phyloP scores from a whole-genome alignment of 2,329 filamentous ascomycete genomes.

The Coccinonectria pachysandricola region DNA sequence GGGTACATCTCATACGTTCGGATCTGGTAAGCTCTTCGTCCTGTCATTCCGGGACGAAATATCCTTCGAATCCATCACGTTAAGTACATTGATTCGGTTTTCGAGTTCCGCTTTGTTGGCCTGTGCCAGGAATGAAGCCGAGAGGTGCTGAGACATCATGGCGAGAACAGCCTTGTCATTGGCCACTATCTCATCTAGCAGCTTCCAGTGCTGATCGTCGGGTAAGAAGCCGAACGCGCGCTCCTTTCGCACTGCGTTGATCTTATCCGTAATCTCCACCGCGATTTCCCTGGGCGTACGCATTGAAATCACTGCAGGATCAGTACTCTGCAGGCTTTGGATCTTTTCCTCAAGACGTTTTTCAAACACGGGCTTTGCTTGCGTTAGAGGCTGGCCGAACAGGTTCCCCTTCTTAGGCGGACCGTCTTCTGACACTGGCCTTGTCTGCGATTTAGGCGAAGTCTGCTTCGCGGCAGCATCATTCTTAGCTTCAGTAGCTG shows the following conservation, averaged over 20 bases:
- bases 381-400: constrained; percentile 15
- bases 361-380: constrained; percentile 18
- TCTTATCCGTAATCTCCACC: constrained; percentile 12
- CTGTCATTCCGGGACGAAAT: constrained; percentile 16
- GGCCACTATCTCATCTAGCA: constrained; percentile 16
- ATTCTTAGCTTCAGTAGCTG: too few species aligned
- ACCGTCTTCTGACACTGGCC: not conserved
- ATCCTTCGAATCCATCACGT: constrained; percentile 14
- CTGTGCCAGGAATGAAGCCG: constrained; percentile 19
- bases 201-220: constrained; percentile 27
- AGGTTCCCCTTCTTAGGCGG: constrained; percentile 9
- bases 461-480: too few species aligned
- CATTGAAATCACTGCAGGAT: constrained; percentile 1
- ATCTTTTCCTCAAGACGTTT: constrained; percentile 6
- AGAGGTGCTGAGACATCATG: constrained; percentile 16
- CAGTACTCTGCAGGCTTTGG: constrained; percentile 5
- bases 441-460: not conserved
- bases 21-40: constrained; percentile 16
- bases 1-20: constrained; percentile 20
- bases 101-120: constrained; percentile 17
- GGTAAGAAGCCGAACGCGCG: constrained; percentile 19
- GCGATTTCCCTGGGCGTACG: constrained; percentile 5
- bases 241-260: constrained; percentile 17
- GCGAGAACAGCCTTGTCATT: constrained; percentile 23
- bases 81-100: constrained; percentile 15